A percentile compares a stretch with the other conserved stretches of the same genome.
These are phyloP conservation scores for Medicago truncatula DNA, from an alignment of 306 rosid genomes.

Conservation along the genomic window MtrunA17r5.0-ANR NC_053045.1:58510001-58510500, in stretches of 20 bases:
- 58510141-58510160: slow-evolving; percentile 53
- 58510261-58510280: slow-evolving; percentile 49
- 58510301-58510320: slow-evolving; percentile 71
- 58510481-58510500: slow-evolving; percentile 41
- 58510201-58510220: slow-evolving; percentile 60
- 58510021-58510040: slow-evolving; percentile 67
- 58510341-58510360: slow-evolving; percentile 61
- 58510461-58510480: slow-evolving; percentile 67
- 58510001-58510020: slow-evolving; percentile 74
- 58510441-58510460: slow-evolving; percentile 63
- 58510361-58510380: slow-evolving; percentile 44
- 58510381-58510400: slow-evolving; percentile 46
- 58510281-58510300: slow-evolving; percentile 71
- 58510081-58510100: slow-evolving; percentile 53
- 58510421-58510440: slow-evolving; percentile 55
- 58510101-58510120: slow-evolving; percentile 81
- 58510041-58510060: slow-evolving; percentile 44
- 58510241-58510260: slow-evolving; percentile 34
- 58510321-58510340: slow-evolving; percentile 66
- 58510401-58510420: slow-evolving; percentile 62
- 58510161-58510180: slow-evolving; percentile 54
- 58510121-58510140: slow-evolving; percentile 55
- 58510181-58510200: slow-evolving; percentile 53
- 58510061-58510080: slow-evolving; percentile 23
- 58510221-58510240: slow-evolving; percentile 63